phyloP scores from a whole-genome alignment of 805 yeast genomes.

The Hanseniaspora opuntiae region DNA sequence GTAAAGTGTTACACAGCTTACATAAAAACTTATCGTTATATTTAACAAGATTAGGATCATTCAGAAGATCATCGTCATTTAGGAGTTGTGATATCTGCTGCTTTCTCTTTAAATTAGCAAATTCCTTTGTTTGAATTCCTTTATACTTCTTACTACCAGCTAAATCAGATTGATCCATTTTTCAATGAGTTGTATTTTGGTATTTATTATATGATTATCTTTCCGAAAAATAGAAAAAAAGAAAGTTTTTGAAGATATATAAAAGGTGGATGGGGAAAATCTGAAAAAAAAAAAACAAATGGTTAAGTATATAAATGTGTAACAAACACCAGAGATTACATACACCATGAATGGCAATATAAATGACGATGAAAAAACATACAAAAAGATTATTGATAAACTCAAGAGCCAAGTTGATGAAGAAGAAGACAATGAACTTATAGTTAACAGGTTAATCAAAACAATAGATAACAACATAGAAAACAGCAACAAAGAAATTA shows the following conservation, averaged over 20 bases:
- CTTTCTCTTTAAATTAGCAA: neutral
- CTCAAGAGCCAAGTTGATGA: neutral
- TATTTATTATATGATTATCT: neutral
- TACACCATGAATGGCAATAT: neutral
- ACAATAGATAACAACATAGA: conserved; percentile 1
- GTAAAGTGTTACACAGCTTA: conserved; percentile 9
- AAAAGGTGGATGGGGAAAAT: neutral
- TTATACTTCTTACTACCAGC: conserved; percentile 11
- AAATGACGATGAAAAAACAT: neutral
- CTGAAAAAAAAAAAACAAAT: neutral
- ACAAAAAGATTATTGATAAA: neutral
- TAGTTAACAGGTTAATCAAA: neutral
- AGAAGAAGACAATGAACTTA: neutral
- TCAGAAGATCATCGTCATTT: neutral
- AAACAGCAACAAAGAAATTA: conserved; percentile 1
- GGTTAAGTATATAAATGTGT: too few relatives aligned
- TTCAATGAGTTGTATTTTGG: neutral
- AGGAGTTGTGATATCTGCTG: conserved; percentile 1
- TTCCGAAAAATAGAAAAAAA: neutral
- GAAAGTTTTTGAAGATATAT: neutral
- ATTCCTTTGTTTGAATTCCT: conserved; percentile 8
- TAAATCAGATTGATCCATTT: conserved; percentile 12
- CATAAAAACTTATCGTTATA: conserved; percentile 8
- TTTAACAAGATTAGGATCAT: conserved; percentile 4
- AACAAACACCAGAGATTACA: too few relatives aligned